Evolutionary conservation across 495 filamentous ascomycete genomes (phyloP), one percentile per base, ranked within the genome.

Genomic region (Aspergillus nidulans): DNA sequence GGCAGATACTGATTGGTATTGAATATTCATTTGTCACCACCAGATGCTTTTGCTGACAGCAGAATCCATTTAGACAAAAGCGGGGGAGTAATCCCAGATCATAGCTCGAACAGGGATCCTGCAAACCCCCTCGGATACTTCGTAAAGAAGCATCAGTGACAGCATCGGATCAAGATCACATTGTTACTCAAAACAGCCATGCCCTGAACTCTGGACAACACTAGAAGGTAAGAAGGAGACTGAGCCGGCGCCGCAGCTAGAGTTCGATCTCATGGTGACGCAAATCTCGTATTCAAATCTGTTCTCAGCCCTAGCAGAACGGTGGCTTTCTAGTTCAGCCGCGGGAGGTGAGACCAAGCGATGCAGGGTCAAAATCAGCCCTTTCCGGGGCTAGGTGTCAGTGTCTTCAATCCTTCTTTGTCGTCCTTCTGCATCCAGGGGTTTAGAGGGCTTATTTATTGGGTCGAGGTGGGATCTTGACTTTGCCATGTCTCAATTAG

Each of bases 271-370:
- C 34, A 15, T 38, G 13, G n/a, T 62, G 63, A 62, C 60, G 47
- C 61, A 65, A 57, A 64, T 48, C 69, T 72, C 69, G 69, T 72
- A 70, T 72, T 66, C 61, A 26, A 57, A 46, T 40, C 54, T 39
- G 9, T 38, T 24, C 32, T 28, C 48, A 56, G 49, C 16, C 26
- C 34, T 34, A 21, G 19, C 16, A 23, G 16, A 25, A 5, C 32
- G 6, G 28, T 46, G 48, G 55, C 55, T 48, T 41, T 48, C 13
- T 39, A 21, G 45, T 16, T 46, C 34, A 24, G 40, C 25, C 54
- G 40, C 47, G 9, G 40, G 28, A 52, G 19, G 20, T 40, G 6
- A 9, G 2, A 13, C 15, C 20, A 40, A 23, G 19, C 25, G 36
- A 52, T 20, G 38, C 54, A 50, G 47, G 28, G n/a, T 40, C 32